Evolutionary conservation across 2,329 filamentous ascomycete species (phyloP).

Genomic region (Volutella citrinella): DNA sequence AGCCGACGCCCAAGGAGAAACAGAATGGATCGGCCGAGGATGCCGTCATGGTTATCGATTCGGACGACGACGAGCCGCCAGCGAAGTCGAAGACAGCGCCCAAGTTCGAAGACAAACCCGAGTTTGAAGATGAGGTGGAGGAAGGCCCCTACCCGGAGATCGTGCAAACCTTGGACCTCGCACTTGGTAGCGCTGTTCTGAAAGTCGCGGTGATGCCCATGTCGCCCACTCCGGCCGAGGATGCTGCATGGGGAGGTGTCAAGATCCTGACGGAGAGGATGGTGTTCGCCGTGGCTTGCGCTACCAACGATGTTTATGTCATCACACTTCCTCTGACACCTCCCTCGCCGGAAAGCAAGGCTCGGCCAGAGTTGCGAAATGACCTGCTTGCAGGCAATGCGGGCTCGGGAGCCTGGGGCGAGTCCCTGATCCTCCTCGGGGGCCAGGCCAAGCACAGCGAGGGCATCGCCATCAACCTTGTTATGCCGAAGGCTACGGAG

Average conservation of each 20-base stretch:
- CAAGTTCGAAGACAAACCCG: slow-evolving; percentile 50
- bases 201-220: slow-evolving; percentile 56
- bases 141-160: slow-evolving; percentile 53
- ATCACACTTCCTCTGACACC: slow-evolving; percentile 60
- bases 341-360: slow-evolving; percentile 58
- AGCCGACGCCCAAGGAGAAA: slow-evolving; percentile 38
- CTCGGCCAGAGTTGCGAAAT: slow-evolving; percentile 48
- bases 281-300: slow-evolving; percentile 59
- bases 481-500: slow-evolving; percentile 41
- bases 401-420: slow-evolving; percentile 62
- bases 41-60: slow-evolving; percentile 61
- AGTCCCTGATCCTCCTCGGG: slow-evolving; percentile 51
- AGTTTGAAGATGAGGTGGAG: slow-evolving; percentile 54
- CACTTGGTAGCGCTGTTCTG: slow-evolving; percentile 52
- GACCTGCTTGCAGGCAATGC: slow-evolving; percentile 51
- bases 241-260: slow-evolving; percentile 44
- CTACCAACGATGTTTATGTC: slow-evolving; percentile 54
- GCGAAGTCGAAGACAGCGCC: slow-evolving; percentile 29
- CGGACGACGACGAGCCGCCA: slow-evolving; percentile 53
- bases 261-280: slow-evolving; percentile 54
- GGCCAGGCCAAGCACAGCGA: slow-evolving; percentile 53
- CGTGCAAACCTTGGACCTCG: slow-evolving; percentile 59
- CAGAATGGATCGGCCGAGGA: slow-evolving; percentile 52
- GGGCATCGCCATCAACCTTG: slow-evolving; percentile 53
- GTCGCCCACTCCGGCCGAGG: slow-evolving; percentile 45